phyloP scores from a whole-genome alignment of 495 filamentous ascomycete species.

The Friedmanniomyces endolithicus region DNA sequence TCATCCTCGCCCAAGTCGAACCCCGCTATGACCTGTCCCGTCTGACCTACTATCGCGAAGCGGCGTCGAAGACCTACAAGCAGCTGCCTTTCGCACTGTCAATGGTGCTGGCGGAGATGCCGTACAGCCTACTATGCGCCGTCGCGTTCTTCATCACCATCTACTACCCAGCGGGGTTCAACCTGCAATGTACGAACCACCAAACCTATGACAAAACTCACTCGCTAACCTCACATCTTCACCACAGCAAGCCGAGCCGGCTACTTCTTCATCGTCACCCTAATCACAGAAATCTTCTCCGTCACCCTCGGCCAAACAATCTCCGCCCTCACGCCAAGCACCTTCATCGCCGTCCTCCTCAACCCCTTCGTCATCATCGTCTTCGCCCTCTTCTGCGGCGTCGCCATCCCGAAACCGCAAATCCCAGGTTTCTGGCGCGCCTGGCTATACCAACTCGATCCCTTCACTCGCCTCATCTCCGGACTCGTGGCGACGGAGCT shows the following conservation, averaged over 20 bases:
- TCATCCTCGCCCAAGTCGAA: conserved; percentile 67
- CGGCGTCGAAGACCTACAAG: conserved; percentile 64
- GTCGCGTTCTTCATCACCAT: conserved; percentile 62
- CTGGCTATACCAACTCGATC: conserved; percentile 74
- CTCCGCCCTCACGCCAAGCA: conserved; percentile 53
- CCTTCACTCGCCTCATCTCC: conserved; percentile 70
- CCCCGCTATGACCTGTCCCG: conserved; percentile 65
- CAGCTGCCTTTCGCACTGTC: conserved; percentile 57
- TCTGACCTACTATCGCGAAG: conserved; percentile 66
- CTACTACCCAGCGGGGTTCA: conserved; percentile 47
- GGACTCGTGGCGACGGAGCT: conserved; percentile 69
- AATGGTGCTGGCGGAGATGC: conserved; percentile 63
- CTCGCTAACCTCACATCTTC: neutral
- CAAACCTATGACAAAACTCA: too few relatives aligned
- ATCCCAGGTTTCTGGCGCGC: conserved; percentile 67
- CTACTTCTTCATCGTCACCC: conserved; percentile 71
- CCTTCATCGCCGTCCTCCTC: conserved; percentile 57
- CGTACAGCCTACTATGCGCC: conserved; percentile 62
- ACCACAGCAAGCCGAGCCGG: conserved; percentile 40
- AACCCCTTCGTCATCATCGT: conserved; percentile 72
- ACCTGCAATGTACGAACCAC: neutral
- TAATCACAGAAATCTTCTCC: conserved; percentile 66
- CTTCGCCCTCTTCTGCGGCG: conserved; percentile 74
- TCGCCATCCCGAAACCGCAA: conserved; percentile 60
- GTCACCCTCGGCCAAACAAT: conserved; percentile 59